Conservation (phyloP, 2,329 filamentous ascomycete genomes). For the Zalaria obscura region DNA sequence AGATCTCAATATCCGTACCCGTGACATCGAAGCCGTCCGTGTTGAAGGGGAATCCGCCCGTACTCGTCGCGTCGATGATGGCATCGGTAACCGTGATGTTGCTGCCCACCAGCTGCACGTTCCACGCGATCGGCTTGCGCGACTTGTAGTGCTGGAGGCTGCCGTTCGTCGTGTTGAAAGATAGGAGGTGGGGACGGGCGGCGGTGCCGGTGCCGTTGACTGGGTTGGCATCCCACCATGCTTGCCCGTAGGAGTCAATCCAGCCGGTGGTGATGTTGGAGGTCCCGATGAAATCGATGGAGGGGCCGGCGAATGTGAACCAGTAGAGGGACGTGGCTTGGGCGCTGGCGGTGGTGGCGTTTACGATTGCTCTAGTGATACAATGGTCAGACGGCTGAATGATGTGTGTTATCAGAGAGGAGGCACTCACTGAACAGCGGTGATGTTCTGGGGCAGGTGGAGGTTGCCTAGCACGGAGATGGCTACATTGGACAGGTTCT, state of each 20-base stretch:
- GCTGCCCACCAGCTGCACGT: slow-evolving; percentile 23
- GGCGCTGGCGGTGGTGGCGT: slow-evolving; percentile 16
- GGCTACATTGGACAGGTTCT: slow-evolving; percentile 27
- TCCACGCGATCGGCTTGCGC: slow-evolving; percentile 30
- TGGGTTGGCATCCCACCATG: slow-evolving; percentile 31
- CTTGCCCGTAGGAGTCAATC: slow-evolving; percentile 32
- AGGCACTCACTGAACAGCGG: slow-evolving; percentile 16
- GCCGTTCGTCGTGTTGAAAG: slow-evolving; percentile 22
- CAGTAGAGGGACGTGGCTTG: slow-evolving; percentile 21
- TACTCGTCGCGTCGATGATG: slow-evolving; percentile 25
- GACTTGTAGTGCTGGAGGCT: slow-evolving; percentile 27
- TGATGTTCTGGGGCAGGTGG: slow-evolving; percentile 27
- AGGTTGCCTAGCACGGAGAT: slow-evolving; percentile 30
- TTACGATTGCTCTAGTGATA: slow-evolving; percentile 14
- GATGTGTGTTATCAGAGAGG: not conserved
- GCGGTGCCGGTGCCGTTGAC: slow-evolving; percentile 23
- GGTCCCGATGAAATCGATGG: slow-evolving; percentile 20
- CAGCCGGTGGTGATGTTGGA: slow-evolving; percentile 24
- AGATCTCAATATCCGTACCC: slow-evolving; percentile 17
- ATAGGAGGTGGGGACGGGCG: slow-evolving; percentile 27
- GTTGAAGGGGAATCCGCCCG: slow-evolving; percentile 27
- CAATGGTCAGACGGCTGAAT: not conserved
- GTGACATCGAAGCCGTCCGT: slow-evolving; percentile 22
- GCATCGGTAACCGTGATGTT: slow-evolving; percentile 27
- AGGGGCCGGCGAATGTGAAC: slow-evolving; percentile 22